These are phyloP conservation scores for Chlorella sp. DNA, from an alignment of 139 green algal genomes.

Conservation along the genomic window DNA sequence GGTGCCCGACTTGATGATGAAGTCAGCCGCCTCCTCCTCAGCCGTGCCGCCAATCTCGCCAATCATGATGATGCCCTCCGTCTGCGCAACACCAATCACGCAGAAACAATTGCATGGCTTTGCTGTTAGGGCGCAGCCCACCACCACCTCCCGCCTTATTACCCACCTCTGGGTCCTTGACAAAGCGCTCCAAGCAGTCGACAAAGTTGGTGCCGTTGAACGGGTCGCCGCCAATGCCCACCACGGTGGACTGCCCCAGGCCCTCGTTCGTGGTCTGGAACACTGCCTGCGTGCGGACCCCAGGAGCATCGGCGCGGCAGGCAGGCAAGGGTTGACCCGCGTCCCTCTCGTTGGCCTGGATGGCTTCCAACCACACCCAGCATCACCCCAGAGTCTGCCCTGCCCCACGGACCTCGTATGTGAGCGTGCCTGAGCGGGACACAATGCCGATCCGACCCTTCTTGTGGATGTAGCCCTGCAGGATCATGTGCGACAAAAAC, in stretches of 20 bases:
- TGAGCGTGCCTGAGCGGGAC: conserved; percentile 94
- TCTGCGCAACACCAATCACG: too few species aligned
- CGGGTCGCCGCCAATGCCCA: conserved; percentile 87
- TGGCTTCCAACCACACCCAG: too few species aligned
- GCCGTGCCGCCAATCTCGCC: conserved; percentile 97
- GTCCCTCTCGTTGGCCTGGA: too few species aligned
- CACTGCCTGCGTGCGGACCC: conserved; percentile 81
- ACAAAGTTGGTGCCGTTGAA: conserved; percentile 99
- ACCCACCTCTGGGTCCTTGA: conserved; percentile 85
- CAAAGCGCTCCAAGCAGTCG: conserved; percentile 93
- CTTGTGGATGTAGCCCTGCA: conserved; percentile 99
- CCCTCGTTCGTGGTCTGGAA: conserved; percentile 92
- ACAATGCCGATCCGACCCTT: conserved; percentile 93
- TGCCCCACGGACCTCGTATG: conserved; percentile 95
- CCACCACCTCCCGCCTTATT: too few species aligned
- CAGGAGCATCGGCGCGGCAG: too few species aligned
- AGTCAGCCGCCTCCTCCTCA: conserved; percentile 97
- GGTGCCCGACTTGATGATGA: conserved; percentile 80
- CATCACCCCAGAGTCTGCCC: too few species aligned
- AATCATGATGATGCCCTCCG: conserved; percentile 99
- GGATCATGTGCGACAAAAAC: too few species aligned
- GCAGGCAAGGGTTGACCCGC: too few species aligned
- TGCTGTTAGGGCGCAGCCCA: too few species aligned
- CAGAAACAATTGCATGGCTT: too few species aligned
- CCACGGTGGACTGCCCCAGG: conserved; percentile 94